phyloP scores from a whole-genome alignment of 768 basidiomycete species.

The Lentinus brumalis region DNA sequence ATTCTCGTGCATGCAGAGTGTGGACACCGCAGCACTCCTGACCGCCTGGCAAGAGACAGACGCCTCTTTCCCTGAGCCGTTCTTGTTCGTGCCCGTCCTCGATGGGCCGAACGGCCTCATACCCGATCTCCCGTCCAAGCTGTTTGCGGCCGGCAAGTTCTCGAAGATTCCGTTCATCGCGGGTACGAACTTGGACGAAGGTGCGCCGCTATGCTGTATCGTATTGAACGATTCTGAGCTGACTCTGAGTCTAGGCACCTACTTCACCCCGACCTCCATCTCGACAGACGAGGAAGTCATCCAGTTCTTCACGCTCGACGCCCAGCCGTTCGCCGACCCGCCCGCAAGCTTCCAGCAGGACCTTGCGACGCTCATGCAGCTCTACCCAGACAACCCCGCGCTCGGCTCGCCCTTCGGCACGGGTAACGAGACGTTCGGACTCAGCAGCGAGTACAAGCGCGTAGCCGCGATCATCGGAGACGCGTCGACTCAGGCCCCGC shows the following conservation, averaged over 20 bases:
- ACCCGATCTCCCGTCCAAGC: no score
- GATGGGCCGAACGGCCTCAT: constrained; percentile 29
- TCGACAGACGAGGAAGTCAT: constrained; percentile 4
- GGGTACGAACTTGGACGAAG: no score
- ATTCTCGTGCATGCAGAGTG: constrained; percentile 35
- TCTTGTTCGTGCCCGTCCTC: constrained; percentile 42
- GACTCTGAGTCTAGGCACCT: constrained; percentile 32
- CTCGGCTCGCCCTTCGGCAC: constrained; percentile 49
- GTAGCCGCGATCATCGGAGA: constrained; percentile 41
- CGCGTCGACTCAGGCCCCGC: constrained; percentile 40
- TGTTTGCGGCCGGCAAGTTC: no score
- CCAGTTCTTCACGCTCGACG: not conserved
- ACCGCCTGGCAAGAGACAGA: constrained; percentile 23
- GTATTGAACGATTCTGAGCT: not conserved
- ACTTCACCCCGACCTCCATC: constrained; percentile 33
- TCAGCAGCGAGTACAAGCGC: constrained; percentile 41
- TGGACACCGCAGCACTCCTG: constrained; percentile 20
- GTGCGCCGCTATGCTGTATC: no score
- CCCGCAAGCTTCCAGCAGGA: no score
- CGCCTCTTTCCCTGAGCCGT: constrained; percentile 25
- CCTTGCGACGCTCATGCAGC: constrained; percentile 30
- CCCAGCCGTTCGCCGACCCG: no score
- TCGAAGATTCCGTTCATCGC: no score
- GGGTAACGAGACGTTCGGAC: constrained; percentile 46
- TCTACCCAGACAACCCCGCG: constrained; percentile 46